Base-by-base conservation (phyloP, 1,284 basidiomycete species). In the Schizopora paradoxa region DNA sequence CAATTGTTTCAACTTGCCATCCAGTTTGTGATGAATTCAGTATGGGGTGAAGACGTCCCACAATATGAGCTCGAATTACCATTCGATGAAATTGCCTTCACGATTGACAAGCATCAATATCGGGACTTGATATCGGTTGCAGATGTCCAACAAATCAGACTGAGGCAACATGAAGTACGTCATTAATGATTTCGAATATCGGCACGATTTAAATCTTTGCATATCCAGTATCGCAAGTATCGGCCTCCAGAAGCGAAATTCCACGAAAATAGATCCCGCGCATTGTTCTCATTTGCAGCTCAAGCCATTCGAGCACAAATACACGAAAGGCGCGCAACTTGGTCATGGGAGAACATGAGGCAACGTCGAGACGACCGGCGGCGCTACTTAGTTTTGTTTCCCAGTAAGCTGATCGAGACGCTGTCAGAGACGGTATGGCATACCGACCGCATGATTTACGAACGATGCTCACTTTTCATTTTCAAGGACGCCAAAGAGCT, bases 131-230 rank as follows among this genome's bases (percentile, higher is more conserved):
- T 99, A 52, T 95, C 91, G 16, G 79, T 99, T 43, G 73, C 94
- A 51, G 95, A 99, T 63, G 91, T 98, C 74, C 98, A 97, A 67
- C 95, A 99, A 62, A 89, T 99, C 54, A 98, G 95, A 66, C 77
- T 85, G 38, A 82, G 96, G 44, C 90, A 91, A 55, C 86, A 88
- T 51, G 89, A 92, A 72, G 86, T 88, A 61, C 55, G 67, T 49
- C 31, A 41, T n/a, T 21, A 27, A 46, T 45, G 21, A 18, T 23
- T 45, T 14, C 41, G 18, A 11, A 29, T 21, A 5, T 14, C 37
- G 8, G n/a, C 19, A 16, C 31, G 25, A 39, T 22, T 10, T 21
- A 36, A 18, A 38, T 23, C 22, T 37, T 41, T 37, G 22, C 68
- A 37, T 35, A 4, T 23, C 13, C 53, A 97, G 81, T 96, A 96